Evolutionary conservation across 1,139 yeast species (phyloP).

Genomic region (Saccharomyces uvarum): DNA sequence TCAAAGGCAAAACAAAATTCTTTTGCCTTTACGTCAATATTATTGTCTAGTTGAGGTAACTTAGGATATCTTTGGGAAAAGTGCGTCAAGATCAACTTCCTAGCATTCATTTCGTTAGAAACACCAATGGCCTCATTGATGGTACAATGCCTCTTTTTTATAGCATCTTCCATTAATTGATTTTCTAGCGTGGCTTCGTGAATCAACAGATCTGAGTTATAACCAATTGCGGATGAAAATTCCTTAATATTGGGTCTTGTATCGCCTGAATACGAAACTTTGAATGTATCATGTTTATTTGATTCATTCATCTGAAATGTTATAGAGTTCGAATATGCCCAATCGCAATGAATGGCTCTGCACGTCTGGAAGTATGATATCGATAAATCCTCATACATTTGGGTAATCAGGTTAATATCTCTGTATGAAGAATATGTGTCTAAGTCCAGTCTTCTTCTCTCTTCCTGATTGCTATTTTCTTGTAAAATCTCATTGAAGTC

Average conservation of each 20-base stretch:
- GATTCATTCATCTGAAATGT: conserved; percentile 36
- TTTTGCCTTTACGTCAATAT: conserved; percentile 26
- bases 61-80: conserved; percentile 86
- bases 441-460: conserved; percentile 31
- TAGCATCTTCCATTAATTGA: conserved; percentile 72
- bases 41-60: conserved; percentile 38
- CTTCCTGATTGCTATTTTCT: conserved; percentile 19
- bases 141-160: conserved; percentile 80
- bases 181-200: conserved; percentile 93
- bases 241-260: conserved; percentile 68
- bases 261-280: conserved; percentile 87
- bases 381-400: conserved; percentile 28
- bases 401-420: conserved; percentile 20
- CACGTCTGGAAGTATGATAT: conserved; percentile 45
- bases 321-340: conserved; percentile 69
- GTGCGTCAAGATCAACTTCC: conserved; percentile 72
- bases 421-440: conserved; percentile 20
- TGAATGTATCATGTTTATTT: conserved; percentile 37
- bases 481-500: conserved; percentile 10
- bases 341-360: conserved; percentile 76
- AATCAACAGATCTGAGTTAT: conserved; percentile 63
- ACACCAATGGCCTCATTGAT: conserved; percentile 77
- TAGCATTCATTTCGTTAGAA: conserved; percentile 63
- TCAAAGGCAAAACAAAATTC: conserved; percentile 51
- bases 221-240: conserved; percentile 56